A percentile compares a stretch with the other conserved stretches of the same genome.
Evolutionary conservation across 2,329 filamentous ascomycete genomes (phyloP).

Genomic region (Phaeosphaeriaceae sp.): DNA sequence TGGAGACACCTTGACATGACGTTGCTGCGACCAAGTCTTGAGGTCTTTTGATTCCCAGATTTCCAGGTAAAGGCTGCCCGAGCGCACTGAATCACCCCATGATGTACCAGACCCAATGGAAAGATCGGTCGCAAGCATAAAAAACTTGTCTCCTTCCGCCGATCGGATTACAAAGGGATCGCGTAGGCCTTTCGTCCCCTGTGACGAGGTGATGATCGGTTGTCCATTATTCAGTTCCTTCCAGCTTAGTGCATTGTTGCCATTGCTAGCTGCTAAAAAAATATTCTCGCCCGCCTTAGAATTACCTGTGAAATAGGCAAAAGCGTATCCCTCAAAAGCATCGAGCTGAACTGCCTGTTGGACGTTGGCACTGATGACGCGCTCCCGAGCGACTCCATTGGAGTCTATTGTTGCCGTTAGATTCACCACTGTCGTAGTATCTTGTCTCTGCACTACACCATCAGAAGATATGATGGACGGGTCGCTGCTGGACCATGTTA

Average conservation of each 20-base stretch:
- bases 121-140: slow-evolving; percentile 59
- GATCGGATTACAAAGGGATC: slow-evolving; percentile 63
- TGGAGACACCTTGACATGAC: slow-evolving; percentile 58
- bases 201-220: slow-evolving; percentile 54
- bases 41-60: slow-evolving; percentile 62
- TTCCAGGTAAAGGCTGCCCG: slow-evolving; percentile 59
- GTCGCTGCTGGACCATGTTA: slow-evolving; percentile 50
- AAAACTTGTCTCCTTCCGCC: slow-evolving; percentile 59
- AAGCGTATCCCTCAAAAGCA: slow-evolving; percentile 56
- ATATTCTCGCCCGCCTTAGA: slow-evolving; percentile 58
- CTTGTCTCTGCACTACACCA: slow-evolving; percentile 48
- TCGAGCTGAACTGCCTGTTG: slow-evolving; percentile 41
- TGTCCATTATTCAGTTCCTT: slow-evolving; percentile 57
- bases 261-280: slow-evolving; percentile 59
- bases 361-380: slow-evolving; percentile 46
- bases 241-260: slow-evolving; percentile 61
- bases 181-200: slow-evolving; percentile 58
- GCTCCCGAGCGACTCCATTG: slow-evolving; percentile 24
- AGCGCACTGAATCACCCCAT: slow-evolving; percentile 57
- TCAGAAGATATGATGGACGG: slow-evolving; percentile 42
- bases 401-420: slow-evolving; percentile 47
- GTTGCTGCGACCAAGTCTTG: slow-evolving; percentile 58
- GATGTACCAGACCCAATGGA: slow-evolving; percentile 62
- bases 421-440: slow-evolving; percentile 32
- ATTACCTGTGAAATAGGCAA: slow-evolving; percentile 60